Evolutionary conservation across 306 rosid species (phyloP), one percentile per base, ranked within the genome.

Genomic region (Rosa persica): DNA sequence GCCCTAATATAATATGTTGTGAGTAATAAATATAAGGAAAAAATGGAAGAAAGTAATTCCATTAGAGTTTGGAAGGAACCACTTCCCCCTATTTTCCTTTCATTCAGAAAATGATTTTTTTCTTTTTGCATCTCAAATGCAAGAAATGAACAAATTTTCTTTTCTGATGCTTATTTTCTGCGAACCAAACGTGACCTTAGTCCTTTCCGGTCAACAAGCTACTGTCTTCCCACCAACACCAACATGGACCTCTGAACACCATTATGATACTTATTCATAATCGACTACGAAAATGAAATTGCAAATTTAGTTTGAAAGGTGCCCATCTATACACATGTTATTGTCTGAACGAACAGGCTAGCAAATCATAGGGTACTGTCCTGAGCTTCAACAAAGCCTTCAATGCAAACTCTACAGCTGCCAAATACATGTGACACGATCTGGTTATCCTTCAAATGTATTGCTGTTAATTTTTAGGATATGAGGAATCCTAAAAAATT

Each of bases 181-280:
- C n/a, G n/a, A n/a, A n/a, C n/a, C n/a, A n/a, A n/a, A n/a, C n/a
- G n/a, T n/a, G n/a, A n/a, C n/a, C n/a, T n/a, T n/a, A 19, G 23
- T 66, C 70, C 13, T 7, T 38, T 4, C 23, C 46, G 4, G 70
- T 66, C 46, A 66, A 48, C 71, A 38, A 38, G 48, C 71, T n/a
- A n/a, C n/a, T 39, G 71, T 39, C 71, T 66, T 66, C 71, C 47
- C 48, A 8, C 48, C 71, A 17, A 38, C 15, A 66, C 70, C 8
- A 66, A 39, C 47, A 66, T 66, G 71, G 71, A 8, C 71, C 71
- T 17, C 27, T 65, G 70, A 19, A 40, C 47, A 66, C 47, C 25
- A 16, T 20, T 8, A 38, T 39, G 12, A 66, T 38, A 6, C 69
- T 34, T 27, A 12, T 27, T 2, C 9, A 34, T 34, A 34, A 64